Evolutionary conservation across 495 filamentous ascomycete species (phyloP), one percentile per base, ranked within the genome.

Genomic region (Hypoxylon rickii): DNA sequence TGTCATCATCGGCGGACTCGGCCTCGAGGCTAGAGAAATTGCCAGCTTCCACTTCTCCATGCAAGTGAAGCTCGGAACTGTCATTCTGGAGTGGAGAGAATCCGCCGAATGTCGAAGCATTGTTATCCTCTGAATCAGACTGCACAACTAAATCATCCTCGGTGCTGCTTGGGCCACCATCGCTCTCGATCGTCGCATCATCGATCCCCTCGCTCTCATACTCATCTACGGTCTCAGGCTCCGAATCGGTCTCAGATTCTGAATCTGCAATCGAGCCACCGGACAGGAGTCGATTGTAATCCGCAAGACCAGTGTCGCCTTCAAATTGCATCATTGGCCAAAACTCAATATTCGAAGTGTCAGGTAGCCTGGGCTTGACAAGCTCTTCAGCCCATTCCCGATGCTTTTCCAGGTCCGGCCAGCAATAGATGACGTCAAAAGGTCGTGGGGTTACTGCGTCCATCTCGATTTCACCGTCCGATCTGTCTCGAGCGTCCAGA

Each of bases 341-440:
- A 17, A 70, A 31, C 2, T 44, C 5, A 1, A 21, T 22, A 4
- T 22, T n/a, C 40, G 31, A 7, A 8, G 8, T 41, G 13, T 6
- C 44, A 41, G 8, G 5, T 19, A 17, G 32, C 16, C n/a, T n/a
- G 41, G 45, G 7, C 5, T 10, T 2, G n/a, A 44, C 17, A 15
- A 58, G 39, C 1, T 58, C 17, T 3, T 63, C 19, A 7, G 46
- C 22, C 26, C 61, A 62, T 3, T 55, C 17, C 18, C 3, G 31
- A 15, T 55, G 37, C 0, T 55, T 58, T 1, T 49, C 41, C 5
- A 67, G 2, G 41, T 76, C 65, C 1, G 67, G 70, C 73, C 74
- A 78, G 45, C 68, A 71, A 32, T 61, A 76, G 13, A 68, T 2
- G 15, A n/a, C n/a, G n/a, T n/a, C n/a, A n/a, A n/a, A n/a, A n/a